Evolutionary conservation across 495 filamentous ascomycete genomes (phyloP).

Genomic region (Hypoxylon intermedium): DNA sequence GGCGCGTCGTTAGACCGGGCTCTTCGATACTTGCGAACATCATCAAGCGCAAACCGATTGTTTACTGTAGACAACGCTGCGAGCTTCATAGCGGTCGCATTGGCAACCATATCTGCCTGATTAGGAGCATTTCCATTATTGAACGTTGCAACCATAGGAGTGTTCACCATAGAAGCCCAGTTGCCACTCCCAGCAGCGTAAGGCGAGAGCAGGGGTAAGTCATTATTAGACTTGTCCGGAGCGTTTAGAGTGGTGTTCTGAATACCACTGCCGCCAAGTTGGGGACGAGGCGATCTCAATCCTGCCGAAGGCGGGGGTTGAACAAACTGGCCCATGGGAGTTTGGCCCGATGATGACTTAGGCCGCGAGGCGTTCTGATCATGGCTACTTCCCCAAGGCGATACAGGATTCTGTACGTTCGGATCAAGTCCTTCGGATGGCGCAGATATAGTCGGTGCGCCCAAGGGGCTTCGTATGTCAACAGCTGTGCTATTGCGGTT

Average conservation of each 20-base stretch:
- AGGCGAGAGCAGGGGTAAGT: slow-evolving; percentile 86
- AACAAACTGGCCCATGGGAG: slow-evolving; percentile 96
- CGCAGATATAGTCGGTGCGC: slow-evolving; percentile 76
- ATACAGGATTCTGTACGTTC: slow-evolving; percentile 67
- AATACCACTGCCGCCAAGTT: slow-evolving; percentile 69
- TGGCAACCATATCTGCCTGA: slow-evolving; percentile 97
- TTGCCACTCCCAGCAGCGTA: slow-evolving; percentile 84
- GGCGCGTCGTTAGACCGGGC: slow-evolving; percentile 89
- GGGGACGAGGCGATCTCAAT: slow-evolving; percentile 81
- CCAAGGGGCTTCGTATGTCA: slow-evolving; percentile 79
- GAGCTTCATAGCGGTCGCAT: slow-evolving; percentile 98
- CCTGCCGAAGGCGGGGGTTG: slow-evolving; percentile 80
- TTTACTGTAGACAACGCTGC: slow-evolving; percentile 97
- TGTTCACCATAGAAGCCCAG: slow-evolving; percentile 99
- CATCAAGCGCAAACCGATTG: slow-evolving; percentile 95
- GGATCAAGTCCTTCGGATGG: slow-evolving; percentile 59
- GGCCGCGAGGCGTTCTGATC: slow-evolving; percentile 68
- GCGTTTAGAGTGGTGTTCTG: slow-evolving; percentile 84
- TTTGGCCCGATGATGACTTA: slow-evolving; percentile 86
- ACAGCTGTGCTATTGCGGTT: slow-evolving; percentile 91
- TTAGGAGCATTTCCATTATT: slow-evolving; percentile 61
- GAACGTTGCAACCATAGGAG: slow-evolving; percentile 92
- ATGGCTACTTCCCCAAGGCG: slow-evolving; percentile 74
- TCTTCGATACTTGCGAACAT: slow-evolving; percentile 91
- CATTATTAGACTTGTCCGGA: slow-evolving; percentile 67